Evolutionary conservation across 148 eudicot genomes (phyloP).

Genomic region (Arbutus unedo): DNA sequence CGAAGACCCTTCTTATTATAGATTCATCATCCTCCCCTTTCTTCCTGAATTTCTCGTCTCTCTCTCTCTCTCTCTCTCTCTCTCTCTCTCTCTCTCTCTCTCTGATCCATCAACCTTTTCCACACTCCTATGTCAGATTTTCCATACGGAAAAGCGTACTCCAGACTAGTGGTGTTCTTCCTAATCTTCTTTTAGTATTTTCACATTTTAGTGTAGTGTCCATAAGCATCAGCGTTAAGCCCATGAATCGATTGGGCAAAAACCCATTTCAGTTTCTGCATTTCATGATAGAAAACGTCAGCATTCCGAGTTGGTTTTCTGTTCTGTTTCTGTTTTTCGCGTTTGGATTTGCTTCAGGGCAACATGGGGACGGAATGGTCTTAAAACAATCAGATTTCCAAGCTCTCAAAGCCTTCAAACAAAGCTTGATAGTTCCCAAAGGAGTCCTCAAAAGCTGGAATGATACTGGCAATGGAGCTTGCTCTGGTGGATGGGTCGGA

Average conservation of each 20-base stretch:
- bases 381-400: constrained; percentile 47
- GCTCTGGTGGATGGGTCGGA: constrained; percentile 81
- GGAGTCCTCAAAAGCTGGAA: constrained; percentile 64
- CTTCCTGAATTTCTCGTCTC: neutral
- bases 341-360: constrained; percentile 30
- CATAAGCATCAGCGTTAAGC: neutral
- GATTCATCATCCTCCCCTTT: neutral
- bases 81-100: constrained; percentile 12
- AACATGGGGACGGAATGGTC: constrained; percentile 37
- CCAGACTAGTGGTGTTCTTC: neutral
- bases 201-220: neutral
- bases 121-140: neutral
- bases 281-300: neutral
- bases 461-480: constrained; percentile 40
- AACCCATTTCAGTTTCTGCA: constrained; percentile 19
- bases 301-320: neutral
- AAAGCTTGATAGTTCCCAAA: constrained; percentile 39
- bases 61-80: neutral
- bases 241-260: constrained; percentile 16
- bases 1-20: neutral
- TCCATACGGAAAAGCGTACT: neutral
- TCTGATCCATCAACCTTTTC: neutral
- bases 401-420: constrained; percentile 54
- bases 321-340: constrained; percentile 22
- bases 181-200: neutral